A percentile compares a stretch with the other conserved stretches of the same genome.
Evolutionary conservation across 495 filamentous ascomycete species (phyloP).

Genomic region (Penicillium lagena): DNA sequence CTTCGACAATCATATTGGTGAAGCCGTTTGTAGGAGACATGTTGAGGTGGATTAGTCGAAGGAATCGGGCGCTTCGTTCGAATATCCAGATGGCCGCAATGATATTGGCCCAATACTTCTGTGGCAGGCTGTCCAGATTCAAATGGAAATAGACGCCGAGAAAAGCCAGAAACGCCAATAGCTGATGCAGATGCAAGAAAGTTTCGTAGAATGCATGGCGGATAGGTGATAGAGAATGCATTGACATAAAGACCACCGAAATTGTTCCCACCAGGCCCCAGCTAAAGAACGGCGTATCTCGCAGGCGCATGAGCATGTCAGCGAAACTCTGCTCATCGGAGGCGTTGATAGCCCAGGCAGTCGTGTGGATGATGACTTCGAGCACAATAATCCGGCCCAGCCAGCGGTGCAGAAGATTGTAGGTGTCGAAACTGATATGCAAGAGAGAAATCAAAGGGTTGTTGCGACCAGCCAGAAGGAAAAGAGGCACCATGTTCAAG

Average conservation of each 20-base stretch:
- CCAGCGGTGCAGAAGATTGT: constrained; percentile 93
- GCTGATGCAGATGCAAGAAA: constrained; percentile 75
- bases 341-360: constrained; percentile 58
- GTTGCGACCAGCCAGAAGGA: constrained; percentile 86
- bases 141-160: constrained; percentile 67
- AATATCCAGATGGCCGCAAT: constrained; percentile 59
- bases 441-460: constrained; percentile 82
- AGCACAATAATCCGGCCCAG: constrained; percentile 80
- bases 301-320: constrained; percentile 50
- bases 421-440: constrained; percentile 91
- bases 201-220: constrained; percentile 88
- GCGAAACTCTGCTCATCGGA: constrained; percentile 35
- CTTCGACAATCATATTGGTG: constrained; percentile 41
- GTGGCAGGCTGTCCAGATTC: constrained; percentile 50
- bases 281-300: constrained; percentile 54
- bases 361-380: constrained; percentile 69
- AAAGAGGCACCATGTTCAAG: constrained; percentile 86
- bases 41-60: constrained; percentile 56
- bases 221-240: constrained; percentile 70
- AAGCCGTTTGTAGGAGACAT: constrained; percentile 27
- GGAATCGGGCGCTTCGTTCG: constrained; percentile 53
- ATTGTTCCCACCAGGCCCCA: constrained; percentile 45
- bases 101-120: constrained; percentile 53
- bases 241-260: constrained; percentile 54
- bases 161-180: constrained; percentile 56